These are phyloP conservation scores for Phialocephala sp. DNA, from an alignment of 2,329 filamentous ascomycete genomes.

Conservation along the genomic window DNA sequence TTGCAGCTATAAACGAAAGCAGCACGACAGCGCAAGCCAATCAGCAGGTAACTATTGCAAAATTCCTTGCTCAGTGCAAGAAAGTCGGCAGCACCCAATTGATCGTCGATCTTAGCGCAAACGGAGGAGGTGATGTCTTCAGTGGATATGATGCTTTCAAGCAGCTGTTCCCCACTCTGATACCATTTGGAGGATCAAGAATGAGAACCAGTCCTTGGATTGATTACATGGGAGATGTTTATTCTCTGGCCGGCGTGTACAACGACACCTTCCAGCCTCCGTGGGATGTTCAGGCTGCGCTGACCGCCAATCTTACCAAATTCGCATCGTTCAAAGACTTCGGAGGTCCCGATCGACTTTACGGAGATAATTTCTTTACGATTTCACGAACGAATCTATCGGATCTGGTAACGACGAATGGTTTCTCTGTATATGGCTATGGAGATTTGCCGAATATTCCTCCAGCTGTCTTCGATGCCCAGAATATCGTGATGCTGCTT, in stretches of 20 bases:
- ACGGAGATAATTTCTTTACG: constrained; percentile 11
- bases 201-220: constrained; percentile 16
- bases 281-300: background rate
- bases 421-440: constrained; percentile 16
- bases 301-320: background rate
- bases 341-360: constrained; percentile 9
- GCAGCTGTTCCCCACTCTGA: constrained; percentile 8
- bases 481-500: constrained; percentile 46
- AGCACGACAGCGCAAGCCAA: constrained; percentile 12
- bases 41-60: constrained; percentile 9
- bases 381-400: constrained; percentile 10
- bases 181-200: constrained; percentile 15
- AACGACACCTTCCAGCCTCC: constrained; percentile 3
- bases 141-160: constrained; percentile 20
- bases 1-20: background rate
- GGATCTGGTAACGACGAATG: constrained; percentile 5
- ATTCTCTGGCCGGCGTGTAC: constrained; percentile 10
- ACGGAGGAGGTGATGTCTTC: constrained; percentile 20
- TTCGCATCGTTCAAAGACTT: constrained; percentile 2
- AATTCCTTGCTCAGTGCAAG: constrained; percentile 16
- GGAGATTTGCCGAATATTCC: constrained; percentile 3
- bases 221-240: constrained; percentile 15
- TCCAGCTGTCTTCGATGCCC: constrained; percentile 15
- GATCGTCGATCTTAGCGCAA: constrained; percentile 21
- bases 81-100: constrained; percentile 11